Evolutionary conservation across 2,329 filamentous ascomycete genomes (phyloP), one percentile per base, ranked within the genome.

Genomic region (Thielaviopsis populi): DNA sequence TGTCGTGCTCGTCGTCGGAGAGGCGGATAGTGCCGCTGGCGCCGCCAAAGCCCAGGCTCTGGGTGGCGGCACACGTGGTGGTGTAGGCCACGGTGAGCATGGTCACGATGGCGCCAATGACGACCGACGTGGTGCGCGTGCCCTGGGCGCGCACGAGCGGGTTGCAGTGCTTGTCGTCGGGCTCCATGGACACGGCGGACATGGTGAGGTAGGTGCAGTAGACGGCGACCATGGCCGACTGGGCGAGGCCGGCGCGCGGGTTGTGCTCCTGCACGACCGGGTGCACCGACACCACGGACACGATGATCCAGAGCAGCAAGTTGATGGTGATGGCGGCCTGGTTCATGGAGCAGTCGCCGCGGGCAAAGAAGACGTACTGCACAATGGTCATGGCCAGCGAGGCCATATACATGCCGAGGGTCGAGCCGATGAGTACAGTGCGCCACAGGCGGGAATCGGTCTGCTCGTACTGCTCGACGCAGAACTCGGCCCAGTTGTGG

Each of bases 161-260:
- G 75, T 99, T 99, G 83, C 94, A 99, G 68, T 89, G 82, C 69
- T 89, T 87, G 77, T 96, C 77, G 73, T 97, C 92, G 0, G 94
- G 94, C 71, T 99, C 92, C 94, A 99, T 97, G 63, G 91, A 95
- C 0, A 99, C 94, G 30, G 94, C 94, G 1, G 91, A 96, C 85
- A 99, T 90, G 69, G 94, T 99, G 63, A 99, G 83, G 72, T 99
- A 99, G 53, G 94, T 97, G 82, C 94, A 99, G 79, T 99, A 99
- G 65, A 96, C 83, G 19, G 91, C 90, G 54, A 99, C 94, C 83
- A 97, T 96, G 67, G 94, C 92, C 50, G 91, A 91, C 73, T 99
- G 94, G n/a, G 94, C 94, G 66, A 99, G 81, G 59, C 94, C 94
- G 50, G 94, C 94, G 72, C 92, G 91, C 59, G 91, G 85, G 74